Percentiles rank a stretch among this genome's conserved stretches.
These are phyloP conservation scores for Rubia peregrina DNA, from an alignment of 305 asterid species.

Conservation along the genomic window DNA sequence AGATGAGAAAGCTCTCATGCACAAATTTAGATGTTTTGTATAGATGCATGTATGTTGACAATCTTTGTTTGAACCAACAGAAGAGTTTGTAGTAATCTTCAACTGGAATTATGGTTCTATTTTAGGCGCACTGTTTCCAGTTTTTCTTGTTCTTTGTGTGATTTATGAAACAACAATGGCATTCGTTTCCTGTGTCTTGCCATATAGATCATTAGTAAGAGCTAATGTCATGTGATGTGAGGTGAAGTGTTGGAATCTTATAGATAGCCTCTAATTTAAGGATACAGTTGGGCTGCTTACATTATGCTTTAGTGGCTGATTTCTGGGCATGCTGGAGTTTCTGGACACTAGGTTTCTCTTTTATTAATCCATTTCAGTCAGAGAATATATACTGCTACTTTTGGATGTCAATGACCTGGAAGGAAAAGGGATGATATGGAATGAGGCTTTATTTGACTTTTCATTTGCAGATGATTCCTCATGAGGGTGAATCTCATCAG, in stretches of 20 bases:
- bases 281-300: not conserved
- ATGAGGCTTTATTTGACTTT: not conserved
- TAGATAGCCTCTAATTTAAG: not conserved
- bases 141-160: not conserved
- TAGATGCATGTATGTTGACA: not conserved
- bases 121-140: not conserved
- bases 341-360: not conserved
- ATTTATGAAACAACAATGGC: not conserved
- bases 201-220: not conserved
- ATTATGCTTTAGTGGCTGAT: not conserved
- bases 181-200: not conserved
- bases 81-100: not conserved
- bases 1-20: not conserved
- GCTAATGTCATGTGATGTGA: conserved; percentile 7
- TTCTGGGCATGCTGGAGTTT: conserved; percentile 3
- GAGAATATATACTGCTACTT: not conserved
- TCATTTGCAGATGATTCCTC: conserved; percentile 40
- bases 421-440: not conserved
- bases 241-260: not conserved
- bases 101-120: not conserved
- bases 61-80: not conserved
- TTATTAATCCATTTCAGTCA: not conserved
- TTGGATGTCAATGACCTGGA: not conserved
- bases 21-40: not conserved
- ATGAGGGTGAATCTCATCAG: conserved; percentile 32